Evolutionary conservation across 495 filamentous ascomycete genomes (phyloP).

Genomic region (Aspergillus carlsbadensis): DNA sequence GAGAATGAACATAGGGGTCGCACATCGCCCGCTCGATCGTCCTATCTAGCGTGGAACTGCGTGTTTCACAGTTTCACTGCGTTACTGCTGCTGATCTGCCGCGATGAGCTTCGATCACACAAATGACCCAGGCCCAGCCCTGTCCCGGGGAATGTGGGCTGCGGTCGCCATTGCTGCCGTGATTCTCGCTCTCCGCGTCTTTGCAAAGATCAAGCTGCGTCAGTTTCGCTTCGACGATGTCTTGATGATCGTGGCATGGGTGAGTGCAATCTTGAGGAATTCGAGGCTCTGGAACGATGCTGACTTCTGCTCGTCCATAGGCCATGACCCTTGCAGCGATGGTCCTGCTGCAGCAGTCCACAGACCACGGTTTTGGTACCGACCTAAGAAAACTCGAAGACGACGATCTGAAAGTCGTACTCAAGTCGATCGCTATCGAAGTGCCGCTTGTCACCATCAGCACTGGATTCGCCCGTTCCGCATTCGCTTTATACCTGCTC

Average conservation of each 20-base stretch:
- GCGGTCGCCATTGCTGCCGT: constrained; percentile 31
- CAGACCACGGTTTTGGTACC: constrained; percentile 32
- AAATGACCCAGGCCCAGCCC: constrained; percentile 21
- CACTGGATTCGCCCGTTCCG: constrained; percentile 32
- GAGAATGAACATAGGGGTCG: neutral
- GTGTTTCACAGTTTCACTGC: neutral
- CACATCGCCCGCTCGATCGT: neutral
- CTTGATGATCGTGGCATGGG: constrained; percentile 36
- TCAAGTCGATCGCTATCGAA: constrained; percentile 34
- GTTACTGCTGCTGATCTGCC: neutral
- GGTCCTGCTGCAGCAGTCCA: constrained; percentile 27
- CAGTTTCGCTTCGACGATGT: constrained; percentile 36
- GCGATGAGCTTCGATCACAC: neutral
- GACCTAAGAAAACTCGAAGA: constrained; percentile 17
- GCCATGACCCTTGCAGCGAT: constrained; percentile 26
- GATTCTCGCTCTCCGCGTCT: constrained; percentile 33
- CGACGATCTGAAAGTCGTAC: constrained; percentile 17
- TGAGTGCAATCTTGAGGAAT: constrained; percentile 8
- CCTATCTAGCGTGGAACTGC: neutral
- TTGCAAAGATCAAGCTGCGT: constrained; percentile 37
- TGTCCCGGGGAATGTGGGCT: constrained; percentile 34
- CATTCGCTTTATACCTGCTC: constrained; percentile 36
- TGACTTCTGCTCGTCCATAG: too few relatives aligned
- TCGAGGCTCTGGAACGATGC: too few relatives aligned
- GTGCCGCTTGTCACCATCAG: constrained; percentile 34